Percentiles rank a stretch among this genome's conserved stretches.
Evolutionary conservation across 805 yeast genomes (phyloP).

Genomic region (Zygosaccharomyces bailii): DNA sequence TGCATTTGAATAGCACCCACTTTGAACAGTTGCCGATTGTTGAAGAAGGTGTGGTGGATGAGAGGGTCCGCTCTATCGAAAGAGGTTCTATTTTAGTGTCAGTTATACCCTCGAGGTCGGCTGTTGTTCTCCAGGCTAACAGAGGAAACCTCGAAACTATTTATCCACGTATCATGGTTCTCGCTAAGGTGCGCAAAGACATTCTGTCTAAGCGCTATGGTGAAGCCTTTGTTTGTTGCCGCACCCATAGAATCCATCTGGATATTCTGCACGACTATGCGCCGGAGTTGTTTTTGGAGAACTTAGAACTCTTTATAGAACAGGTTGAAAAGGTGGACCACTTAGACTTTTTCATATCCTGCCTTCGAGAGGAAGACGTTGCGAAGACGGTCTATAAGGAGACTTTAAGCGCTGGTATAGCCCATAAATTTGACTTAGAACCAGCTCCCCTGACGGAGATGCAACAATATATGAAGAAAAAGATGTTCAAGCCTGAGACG

Average conservation of each 20-base stretch:
- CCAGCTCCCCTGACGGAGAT: slow-evolving; percentile 36
- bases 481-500: slow-evolving; percentile 37
- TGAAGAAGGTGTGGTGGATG: slow-evolving; percentile 51
- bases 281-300: slow-evolving; percentile 61
- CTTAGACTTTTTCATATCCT: slow-evolving; percentile 81
- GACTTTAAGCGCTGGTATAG: slow-evolving; percentile 43
- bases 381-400: slow-evolving; percentile 77
- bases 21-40: slow-evolving; percentile 41
- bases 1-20: slow-evolving; percentile 54
- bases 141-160: slow-evolving; percentile 95
- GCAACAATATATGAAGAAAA: slow-evolving; percentile 43
- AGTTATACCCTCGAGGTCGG: slow-evolving; percentile 74
- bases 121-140: slow-evolving; percentile 87
- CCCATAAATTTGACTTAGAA: slow-evolving; percentile 29
- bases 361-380: slow-evolving; percentile 83
- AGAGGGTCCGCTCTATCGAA: slow-evolving; percentile 83
- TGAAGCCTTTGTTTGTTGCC: slow-evolving; percentile 78
- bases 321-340: slow-evolving; percentile 72
- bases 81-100: slow-evolving; percentile 85
- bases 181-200: slow-evolving; percentile 72
- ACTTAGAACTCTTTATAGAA: slow-evolving; percentile 62
- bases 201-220: slow-evolving; percentile 57
- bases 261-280: slow-evolving; percentile 87
- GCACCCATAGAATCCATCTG: slow-evolving; percentile 86
- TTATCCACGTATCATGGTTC: slow-evolving; percentile 86